Evolutionary conservation across 306 rosid species (phyloP), one percentile per base, ranked within the genome.

Genomic region (Argentina anserina): DNA sequence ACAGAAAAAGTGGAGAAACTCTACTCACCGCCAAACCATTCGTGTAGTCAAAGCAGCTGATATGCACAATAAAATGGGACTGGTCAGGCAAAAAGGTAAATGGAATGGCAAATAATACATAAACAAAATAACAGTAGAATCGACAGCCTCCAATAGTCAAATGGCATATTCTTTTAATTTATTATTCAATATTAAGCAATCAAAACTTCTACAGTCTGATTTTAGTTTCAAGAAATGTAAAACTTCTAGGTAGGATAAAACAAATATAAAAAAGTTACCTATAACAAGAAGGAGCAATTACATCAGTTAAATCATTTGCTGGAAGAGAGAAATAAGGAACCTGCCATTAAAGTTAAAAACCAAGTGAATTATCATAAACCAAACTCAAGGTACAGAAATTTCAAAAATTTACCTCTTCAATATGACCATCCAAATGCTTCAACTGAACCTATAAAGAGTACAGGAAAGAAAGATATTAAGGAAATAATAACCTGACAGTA

Each of bases 261-360:
- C 47, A 66, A 60, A 65, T 49, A 55, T 61, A 42, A 56, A 49
- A 34, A 20, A 73, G 29, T 55, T 79, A 93, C 98, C 98, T 93
- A 79, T 91, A 93, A 84, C 98, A 93, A 82, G 98, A 93, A 63
- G 97, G 98, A 68, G 98, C 98, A 74, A 93, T 93, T 75, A 93
- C 98, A 77, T 93, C 98, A 62, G 91, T 96, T 75, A 93, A 91
- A 21, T 93, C 97, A 86, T 93, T 93, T 76, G 98, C 97, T 23
- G 98, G 98, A 66, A 93, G 91, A 74, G 92, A 89, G 92, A 93
- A 93, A 89, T 93, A 93, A 62, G 98, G 98, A 80, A 93, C 96
- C 98, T 93, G 96, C 72, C 60, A 78, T 79, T 47, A 81, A 79
- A 81, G 53, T 74, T 63, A 60, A 73, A 82, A 81, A 74, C 61